A percentile compares a stretch with the other conserved stretches of the same genome.
Conservation (phyloP, 2,329 filamentous ascomycete genomes). For the Fusarium citri region DNA sequence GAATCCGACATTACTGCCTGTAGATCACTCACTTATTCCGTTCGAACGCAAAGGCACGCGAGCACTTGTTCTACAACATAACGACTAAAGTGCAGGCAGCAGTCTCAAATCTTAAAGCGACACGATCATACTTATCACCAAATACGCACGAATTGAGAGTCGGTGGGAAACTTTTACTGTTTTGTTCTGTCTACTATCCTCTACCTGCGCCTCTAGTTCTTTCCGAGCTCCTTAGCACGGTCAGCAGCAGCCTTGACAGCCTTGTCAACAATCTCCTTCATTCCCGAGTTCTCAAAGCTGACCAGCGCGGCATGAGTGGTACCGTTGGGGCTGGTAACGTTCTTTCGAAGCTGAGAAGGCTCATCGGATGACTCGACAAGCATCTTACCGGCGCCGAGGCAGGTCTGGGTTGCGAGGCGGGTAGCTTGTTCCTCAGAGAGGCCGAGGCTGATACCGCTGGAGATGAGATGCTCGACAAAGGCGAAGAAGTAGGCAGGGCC, state of each 20-base stretch:
- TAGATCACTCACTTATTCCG: too few species aligned
- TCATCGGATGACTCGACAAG: slow-evolving; percentile 59
- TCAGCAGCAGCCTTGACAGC: slow-evolving; percentile 60
- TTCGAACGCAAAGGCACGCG: too few species aligned
- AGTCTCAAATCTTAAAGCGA: too few species aligned
- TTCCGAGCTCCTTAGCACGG: slow-evolving; percentile 59
- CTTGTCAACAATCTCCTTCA: slow-evolving; percentile 58
- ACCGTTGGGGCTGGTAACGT: slow-evolving; percentile 65
- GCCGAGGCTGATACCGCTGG: slow-evolving; percentile 57
- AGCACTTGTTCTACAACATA: not conserved
- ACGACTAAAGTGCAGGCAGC: too few species aligned
- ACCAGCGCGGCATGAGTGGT: slow-evolving; percentile 62
- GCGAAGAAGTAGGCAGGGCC: slow-evolving; percentile 66
- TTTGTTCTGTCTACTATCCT: not conserved
- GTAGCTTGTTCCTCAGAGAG: slow-evolving; percentile 62
- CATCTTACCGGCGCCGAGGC: slow-evolving; percentile 64
- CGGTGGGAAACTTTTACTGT: not conserved
- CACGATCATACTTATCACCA: too few species aligned
- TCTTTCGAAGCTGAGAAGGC: slow-evolving; percentile 60
- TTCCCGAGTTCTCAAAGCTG: slow-evolving; percentile 59
- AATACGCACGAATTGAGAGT: too few species aligned
- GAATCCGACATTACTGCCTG: too few species aligned
- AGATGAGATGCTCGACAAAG: slow-evolving; percentile 63
- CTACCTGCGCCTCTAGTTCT: slow-evolving; percentile 34
- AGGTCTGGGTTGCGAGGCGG: slow-evolving; percentile 62